Conservation (phyloP, 345 rosid species). For the Zanthoxylum bungeanum region DNA sequence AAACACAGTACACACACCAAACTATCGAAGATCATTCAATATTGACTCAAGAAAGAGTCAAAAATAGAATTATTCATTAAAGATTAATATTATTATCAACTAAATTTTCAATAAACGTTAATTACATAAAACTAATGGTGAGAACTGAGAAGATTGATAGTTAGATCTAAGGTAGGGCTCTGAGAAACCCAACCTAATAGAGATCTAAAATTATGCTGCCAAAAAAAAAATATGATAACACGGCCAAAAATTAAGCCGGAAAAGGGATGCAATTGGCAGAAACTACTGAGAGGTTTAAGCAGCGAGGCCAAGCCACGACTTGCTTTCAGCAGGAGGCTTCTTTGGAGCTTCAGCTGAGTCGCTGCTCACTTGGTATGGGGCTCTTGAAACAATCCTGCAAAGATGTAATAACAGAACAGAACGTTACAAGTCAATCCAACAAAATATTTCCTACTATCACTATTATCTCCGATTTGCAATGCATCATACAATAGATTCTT, state of each 20-base stretch:
- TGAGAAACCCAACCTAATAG: slow-evolving; percentile 11
- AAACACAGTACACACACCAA: too few relatives aligned
- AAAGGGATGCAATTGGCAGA: slow-evolving; percentile 3
- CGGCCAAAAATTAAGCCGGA: slow-evolving; percentile 8
- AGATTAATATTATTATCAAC: background rate
- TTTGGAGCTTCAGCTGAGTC: slow-evolving; percentile 26
- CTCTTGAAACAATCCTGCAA: slow-evolving; percentile 57
- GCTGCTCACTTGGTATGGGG: slow-evolving; percentile 56
- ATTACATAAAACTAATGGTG: slow-evolving; percentile 24
- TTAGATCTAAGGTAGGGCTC: slow-evolving; percentile 20
- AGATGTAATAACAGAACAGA: slow-evolving; percentile 6
- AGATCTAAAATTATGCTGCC: slow-evolving; percentile 2
- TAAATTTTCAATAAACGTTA: background rate
- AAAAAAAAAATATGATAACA: slow-evolving; percentile 3
- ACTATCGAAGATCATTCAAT: background rate
- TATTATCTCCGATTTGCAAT: background rate
- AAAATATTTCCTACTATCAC: background rate
- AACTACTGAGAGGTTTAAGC: slow-evolving; percentile 37
- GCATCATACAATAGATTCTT: background rate
- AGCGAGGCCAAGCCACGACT: slow-evolving; percentile 73
- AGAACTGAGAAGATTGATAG: slow-evolving; percentile 17
- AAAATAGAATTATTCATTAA: background rate
- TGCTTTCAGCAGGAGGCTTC: slow-evolving; percentile 44
- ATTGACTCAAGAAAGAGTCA: background rate
- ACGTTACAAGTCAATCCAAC: background rate